Conservation (phyloP, 2,329 filamentous ascomycete species). For the Botrytis fabae region DNA sequence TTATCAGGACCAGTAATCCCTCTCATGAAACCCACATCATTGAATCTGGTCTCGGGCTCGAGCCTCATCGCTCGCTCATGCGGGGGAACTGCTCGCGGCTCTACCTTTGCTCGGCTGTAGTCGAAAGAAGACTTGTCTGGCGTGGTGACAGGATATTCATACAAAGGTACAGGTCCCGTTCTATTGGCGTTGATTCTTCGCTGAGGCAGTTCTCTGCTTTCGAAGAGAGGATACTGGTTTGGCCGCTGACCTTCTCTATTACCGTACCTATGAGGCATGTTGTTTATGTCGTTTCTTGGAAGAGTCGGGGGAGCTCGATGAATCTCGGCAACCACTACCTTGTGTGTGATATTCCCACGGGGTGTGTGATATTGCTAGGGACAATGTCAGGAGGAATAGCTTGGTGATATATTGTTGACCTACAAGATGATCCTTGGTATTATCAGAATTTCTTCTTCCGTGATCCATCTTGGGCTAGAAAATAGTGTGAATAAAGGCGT, state of each 20-base stretch:
- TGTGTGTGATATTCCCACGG: neutral
- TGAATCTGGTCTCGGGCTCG: neutral
- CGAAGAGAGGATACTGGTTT: neutral
- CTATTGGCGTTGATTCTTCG: neutral
- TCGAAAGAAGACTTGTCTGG: neutral
- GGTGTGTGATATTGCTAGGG: neutral
- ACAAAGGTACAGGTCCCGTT: neutral
- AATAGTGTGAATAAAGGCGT: neutral
- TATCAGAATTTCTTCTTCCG: conserved; percentile 9
- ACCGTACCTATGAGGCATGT: neutral
- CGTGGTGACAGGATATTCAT: neutral
- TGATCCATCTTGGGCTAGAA: neutral
- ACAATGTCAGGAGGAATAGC: neutral
- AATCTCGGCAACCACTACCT: neutral
- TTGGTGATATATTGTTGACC: neutral
- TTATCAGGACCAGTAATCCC: neutral
- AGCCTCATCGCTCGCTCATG: neutral
- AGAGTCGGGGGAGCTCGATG: neutral
- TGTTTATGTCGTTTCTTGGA: conserved; percentile 3
- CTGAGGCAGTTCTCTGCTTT: neutral
- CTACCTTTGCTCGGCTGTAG: neutral
- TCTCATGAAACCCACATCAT: neutral
- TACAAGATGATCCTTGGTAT: neutral
- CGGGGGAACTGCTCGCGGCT: neutral
- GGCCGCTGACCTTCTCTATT: neutral